Conservation (phyloP, 164 flowering plant species). For the Kalanchoe fedtschenkoi region DNA sequence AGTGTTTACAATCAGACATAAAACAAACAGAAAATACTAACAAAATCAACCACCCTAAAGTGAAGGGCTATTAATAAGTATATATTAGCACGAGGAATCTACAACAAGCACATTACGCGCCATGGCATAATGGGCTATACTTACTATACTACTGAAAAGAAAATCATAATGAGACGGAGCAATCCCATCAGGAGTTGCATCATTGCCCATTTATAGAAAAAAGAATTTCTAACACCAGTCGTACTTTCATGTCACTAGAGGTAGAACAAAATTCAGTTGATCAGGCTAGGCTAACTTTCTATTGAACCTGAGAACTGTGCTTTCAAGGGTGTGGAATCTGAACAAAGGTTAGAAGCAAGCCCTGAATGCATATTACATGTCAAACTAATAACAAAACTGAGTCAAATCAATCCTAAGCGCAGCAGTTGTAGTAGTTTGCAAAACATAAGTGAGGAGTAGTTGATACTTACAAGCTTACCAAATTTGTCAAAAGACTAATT, state of each 20-base stretch:
- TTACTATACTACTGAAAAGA: neutral
- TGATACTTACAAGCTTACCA: slow-evolving; percentile 94
- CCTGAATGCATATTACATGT: neutral
- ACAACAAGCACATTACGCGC: neutral
- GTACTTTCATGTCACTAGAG: neutral
- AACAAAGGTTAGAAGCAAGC: neutral
- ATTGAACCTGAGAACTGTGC: neutral
- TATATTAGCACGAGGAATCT: neutral
- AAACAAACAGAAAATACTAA: neutral
- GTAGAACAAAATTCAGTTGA: neutral
- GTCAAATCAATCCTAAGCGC: neutral
- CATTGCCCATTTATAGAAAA: no score
- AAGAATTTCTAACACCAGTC: no score
- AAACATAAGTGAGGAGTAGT: slow-evolving; percentile 3
- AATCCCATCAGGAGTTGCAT: no score
- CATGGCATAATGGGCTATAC: neutral
- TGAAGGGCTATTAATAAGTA: no score
- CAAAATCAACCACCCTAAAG: no score
- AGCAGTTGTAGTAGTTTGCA: neutral
- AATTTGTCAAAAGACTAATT: slow-evolving; percentile 63
- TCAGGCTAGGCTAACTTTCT: neutral
- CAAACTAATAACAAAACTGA: neutral
- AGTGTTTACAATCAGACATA: neutral
- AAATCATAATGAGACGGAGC: neutral
- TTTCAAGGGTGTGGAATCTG: neutral